A percentile compares a stretch with the other conserved stretches of the same genome.
Evolutionary conservation across 192 early-diverging fungal species (phyloP).

Genomic region (Glomus cerebriforme): DNA sequence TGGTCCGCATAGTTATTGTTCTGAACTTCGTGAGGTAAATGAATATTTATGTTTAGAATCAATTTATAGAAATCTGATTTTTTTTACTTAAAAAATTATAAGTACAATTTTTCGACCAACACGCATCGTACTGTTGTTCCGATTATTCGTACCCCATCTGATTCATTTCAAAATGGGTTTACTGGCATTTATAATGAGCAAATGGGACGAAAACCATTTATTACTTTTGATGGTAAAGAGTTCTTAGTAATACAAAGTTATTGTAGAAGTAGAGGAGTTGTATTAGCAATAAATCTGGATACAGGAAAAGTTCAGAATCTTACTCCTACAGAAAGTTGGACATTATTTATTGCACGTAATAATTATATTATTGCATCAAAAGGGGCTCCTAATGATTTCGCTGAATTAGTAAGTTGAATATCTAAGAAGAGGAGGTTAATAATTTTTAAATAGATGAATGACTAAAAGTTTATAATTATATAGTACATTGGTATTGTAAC

Average conservation of each 20-base stretch:
- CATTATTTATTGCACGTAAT: conserved; percentile 46
- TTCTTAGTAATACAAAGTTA: conserved; percentile 28
- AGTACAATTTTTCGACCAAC: conserved; percentile 13
- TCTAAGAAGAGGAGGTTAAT: conserved; percentile 38
- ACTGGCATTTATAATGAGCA: conserved; percentile 69
- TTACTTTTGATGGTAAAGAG: conserved; percentile 33
- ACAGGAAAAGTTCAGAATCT: conserved; percentile 54
- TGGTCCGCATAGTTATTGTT: conserved; percentile 71
- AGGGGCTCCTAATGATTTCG: conserved; percentile 49
- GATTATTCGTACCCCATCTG: conserved; percentile 38
- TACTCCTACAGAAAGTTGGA: conserved; percentile 48
- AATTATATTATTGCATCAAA: conserved; percentile 47
- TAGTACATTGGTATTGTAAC: conserved; percentile 28
- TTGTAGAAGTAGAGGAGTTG: conserved; percentile 38
- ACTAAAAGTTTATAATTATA: conserved; percentile 28
- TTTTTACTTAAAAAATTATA: not conserved
- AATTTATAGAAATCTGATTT: not conserved
- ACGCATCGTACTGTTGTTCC: conserved; percentile 41
- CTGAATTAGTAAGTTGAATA: conserved; percentile 48
- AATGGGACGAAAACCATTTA: conserved; percentile 45
- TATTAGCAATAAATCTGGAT: conserved; percentile 42
- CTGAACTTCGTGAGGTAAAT: conserved; percentile 49
- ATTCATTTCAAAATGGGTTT: conserved; percentile 50
- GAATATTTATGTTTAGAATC: not conserved
- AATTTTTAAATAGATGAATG: not conserved